A percentile compares a stretch with the other conserved stretches of the same genome.
Conservation (phyloP, 169 alveolate species). For the Cryptosporidium baileyi region DNA sequence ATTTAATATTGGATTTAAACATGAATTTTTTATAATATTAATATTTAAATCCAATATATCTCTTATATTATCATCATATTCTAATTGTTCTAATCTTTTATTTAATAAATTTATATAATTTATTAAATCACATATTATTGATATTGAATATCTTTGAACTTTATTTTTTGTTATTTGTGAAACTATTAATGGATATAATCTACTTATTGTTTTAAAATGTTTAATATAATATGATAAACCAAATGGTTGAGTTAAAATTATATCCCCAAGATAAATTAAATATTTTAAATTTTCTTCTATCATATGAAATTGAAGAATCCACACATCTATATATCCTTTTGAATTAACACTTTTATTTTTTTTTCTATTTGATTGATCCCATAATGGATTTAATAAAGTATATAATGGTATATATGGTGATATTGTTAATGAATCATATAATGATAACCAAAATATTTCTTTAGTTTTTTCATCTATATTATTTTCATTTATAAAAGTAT, state of each 20-base stretch:
- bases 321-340: conserved; percentile 46
- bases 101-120: conserved; percentile 23
- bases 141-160: conserved; percentile 58
- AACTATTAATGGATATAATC: conserved; percentile 53
- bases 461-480: not conserved
- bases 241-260: not conserved
- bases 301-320: conserved; percentile 59
- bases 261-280: conserved; percentile 17
- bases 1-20: conserved; percentile 15
- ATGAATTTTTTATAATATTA: conserved; percentile 20
- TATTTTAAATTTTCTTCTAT: conserved; percentile 25
- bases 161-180: conserved; percentile 50
- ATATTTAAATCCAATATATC: not conserved
- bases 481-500: not conserved
- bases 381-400: conserved; percentile 44
- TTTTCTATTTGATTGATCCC: conserved; percentile 66
- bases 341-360: not conserved
- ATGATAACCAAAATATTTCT: conserved; percentile 10
- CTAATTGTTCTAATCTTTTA: conserved; percentile 1
- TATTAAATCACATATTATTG: conserved; percentile 24
- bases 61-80: not conserved
- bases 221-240: not conserved
- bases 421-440: conserved; percentile 34
- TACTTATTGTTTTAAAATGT: conserved; percentile 48
- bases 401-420: conserved; percentile 42